A percentile compares a stretch with the other conserved stretches of the same genome.
These are phyloP conservation scores for Cladophialophora immunda DNA, from an alignment of 2,329 filamentous ascomycete genomes.

Conservation along the genomic window DNA sequence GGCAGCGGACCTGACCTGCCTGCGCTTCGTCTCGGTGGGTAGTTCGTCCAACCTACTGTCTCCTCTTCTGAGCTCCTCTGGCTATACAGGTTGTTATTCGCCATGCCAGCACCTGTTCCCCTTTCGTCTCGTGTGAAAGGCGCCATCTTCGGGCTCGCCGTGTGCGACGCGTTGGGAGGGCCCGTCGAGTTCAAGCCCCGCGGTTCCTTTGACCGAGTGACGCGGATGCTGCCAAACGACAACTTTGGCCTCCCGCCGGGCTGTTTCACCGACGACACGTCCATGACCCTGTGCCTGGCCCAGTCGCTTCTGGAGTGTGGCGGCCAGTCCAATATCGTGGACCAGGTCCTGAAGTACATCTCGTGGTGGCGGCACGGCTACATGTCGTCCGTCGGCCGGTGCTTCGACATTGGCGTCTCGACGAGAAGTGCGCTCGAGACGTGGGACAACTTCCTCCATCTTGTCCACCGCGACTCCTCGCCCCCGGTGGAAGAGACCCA, in stretches of 20 bases:
- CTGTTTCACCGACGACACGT: conserved; percentile 56
- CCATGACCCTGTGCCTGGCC: conserved; percentile 55
- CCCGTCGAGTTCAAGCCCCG: conserved; percentile 52
- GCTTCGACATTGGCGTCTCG: conserved; percentile 52
- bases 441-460: conserved; percentile 43
- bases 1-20: not conserved
- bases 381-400: conserved; percentile 47
- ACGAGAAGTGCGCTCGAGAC: conserved; percentile 46
- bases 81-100: not conserved
- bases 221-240: conserved; percentile 44
- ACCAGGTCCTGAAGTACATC: conserved; percentile 48
- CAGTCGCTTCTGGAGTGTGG: conserved; percentile 48
- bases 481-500: conserved; percentile 9
- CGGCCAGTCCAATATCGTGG: conserved; percentile 42
- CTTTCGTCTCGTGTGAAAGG: conserved; percentile 43
- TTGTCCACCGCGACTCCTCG: not conserved
- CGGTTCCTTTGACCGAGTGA: conserved; percentile 49
- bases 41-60: not conserved
- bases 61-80: not conserved
- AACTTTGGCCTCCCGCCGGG: conserved; percentile 50
- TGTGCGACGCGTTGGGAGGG: conserved; percentile 54
- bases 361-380: conserved; percentile 49
- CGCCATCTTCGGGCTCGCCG: conserved; percentile 52
- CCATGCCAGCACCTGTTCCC: conserved; percentile 12
- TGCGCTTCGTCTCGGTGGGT: not conserved